A percentile compares a stretch with the other conserved stretches of the same genome.
phyloP scores from a whole-genome alignment of 2,329 filamentous ascomycete genomes.

The Metarhizium humberi region DNA sequence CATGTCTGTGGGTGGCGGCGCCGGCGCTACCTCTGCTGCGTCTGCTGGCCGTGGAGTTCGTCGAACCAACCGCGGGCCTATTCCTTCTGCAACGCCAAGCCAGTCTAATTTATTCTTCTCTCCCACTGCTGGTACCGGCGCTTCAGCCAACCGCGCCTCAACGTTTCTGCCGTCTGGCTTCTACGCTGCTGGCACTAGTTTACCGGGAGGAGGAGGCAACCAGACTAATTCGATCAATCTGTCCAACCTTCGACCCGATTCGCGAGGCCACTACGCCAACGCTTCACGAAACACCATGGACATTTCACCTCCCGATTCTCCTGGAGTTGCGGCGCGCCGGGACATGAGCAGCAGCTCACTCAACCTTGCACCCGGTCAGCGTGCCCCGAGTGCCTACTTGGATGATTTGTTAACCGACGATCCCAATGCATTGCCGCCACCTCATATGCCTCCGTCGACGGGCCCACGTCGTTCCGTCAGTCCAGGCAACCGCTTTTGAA shows the following conservation, averaged over 20 bases:
- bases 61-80: slow-evolving; percentile 41
- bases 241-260: slow-evolving; percentile 51
- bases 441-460: slow-evolving; percentile 22
- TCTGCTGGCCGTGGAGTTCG: slow-evolving; percentile 40
- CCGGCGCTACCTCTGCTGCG: slow-evolving; percentile 19
- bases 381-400: slow-evolving; percentile 80
- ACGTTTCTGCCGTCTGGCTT: slow-evolving; percentile 85
- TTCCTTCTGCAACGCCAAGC: slow-evolving; percentile 48
- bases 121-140: slow-evolving; percentile 62
- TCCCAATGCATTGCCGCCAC: slow-evolving; percentile 39
- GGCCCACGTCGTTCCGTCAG: slow-evolving; percentile 11
- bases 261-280: slow-evolving; percentile 36
- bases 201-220: slow-evolving; percentile 33
- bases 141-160: slow-evolving; percentile 57
- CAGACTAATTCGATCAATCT: slow-evolving; percentile 48
- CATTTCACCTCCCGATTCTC: slow-evolving; percentile 57
- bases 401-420: slow-evolving; percentile 84
- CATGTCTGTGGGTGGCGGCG: slow-evolving; percentile 31
- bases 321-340: slow-evolving; percentile 38
- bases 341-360: slow-evolving; percentile 56
- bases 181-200: slow-evolving; percentile 62
- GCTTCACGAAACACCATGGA: slow-evolving; percentile 33
- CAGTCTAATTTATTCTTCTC: slow-evolving; percentile 84
- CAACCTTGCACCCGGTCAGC: slow-evolving; percentile 47
- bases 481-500: slow-evolving; percentile 18